Evolutionary conservation across 2,329 filamentous ascomycete genomes (phyloP), one percentile per base, ranked within the genome.

Genomic region (Macrophomina tecta): DNA sequence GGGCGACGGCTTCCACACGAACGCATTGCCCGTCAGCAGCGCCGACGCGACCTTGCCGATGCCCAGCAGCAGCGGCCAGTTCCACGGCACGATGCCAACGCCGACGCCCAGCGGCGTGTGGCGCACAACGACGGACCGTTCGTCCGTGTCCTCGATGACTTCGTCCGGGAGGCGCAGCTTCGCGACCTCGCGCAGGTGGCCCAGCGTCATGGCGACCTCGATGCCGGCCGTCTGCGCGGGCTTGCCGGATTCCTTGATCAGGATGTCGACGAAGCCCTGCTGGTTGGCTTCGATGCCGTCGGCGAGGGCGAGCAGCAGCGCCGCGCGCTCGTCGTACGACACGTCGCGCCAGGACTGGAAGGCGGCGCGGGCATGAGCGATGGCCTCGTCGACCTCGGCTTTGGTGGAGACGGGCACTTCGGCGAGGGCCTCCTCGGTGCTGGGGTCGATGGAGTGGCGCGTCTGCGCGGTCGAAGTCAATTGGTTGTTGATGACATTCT

Each of bases 21-120:
- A 75, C 0, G 79, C 77, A 64, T 87, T 87, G 7, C 86, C 86
- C 0, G 87, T 85, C 16, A 88, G 71, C 0, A 90, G 71, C 1
- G 85, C 85, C 0, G 86, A 84, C 1, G 81, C 83, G n/a, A 90
- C 78, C 73, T 90, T 90, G 52, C 81, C 80, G 5, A 77, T 66
- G 2, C 80, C 80, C 11, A 87, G 77, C 18, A 81, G 71, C 14
- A 87, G 73, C 4, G 85, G 85, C 67, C 83, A 83, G 74, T 84
- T 85, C 78, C 81, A 85, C 1, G 75, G 75, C 28, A 75, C 72
- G 34, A 77, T 78, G 36, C 72, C 75, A 8, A 70, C 76, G 55
- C 82, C 80, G 30, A 84, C 82, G 70, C 82, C 82, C 28, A 84
- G 76, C 30, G 82, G 81, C 16, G 77, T 79, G 73, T 81, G 83